Evolutionary conservation across 1,284 basidiomycete species (phyloP).

Genomic region (Sporisorium scitamineum): DNA sequence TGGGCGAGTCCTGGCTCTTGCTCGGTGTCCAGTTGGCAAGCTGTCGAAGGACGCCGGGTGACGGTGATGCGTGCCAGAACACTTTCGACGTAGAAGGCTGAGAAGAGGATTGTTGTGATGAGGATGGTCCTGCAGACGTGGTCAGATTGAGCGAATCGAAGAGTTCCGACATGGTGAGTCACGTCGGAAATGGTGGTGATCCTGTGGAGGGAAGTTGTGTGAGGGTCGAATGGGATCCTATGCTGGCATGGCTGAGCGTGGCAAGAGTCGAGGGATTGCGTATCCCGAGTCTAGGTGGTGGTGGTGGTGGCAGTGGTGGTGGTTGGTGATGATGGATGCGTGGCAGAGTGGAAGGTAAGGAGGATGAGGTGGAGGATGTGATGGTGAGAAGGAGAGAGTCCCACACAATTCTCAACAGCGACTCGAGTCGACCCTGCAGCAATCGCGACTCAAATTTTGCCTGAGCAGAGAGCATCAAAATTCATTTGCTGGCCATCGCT

Average conservation of each 20-base stretch:
- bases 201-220: not conserved
- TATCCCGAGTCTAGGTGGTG: not conserved
- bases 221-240: slow-evolving; percentile 6
- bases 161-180: slow-evolving; percentile 46
- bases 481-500: not conserved
- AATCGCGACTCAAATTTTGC: slow-evolving; percentile 8
- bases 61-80: slow-evolving; percentile 52
- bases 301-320: not conserved
- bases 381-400: slow-evolving; percentile 5
- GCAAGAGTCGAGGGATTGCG: not conserved
- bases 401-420: not conserved
- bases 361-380: not conserved
- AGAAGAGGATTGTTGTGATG: slow-evolving; percentile 46
- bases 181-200: not conserved
- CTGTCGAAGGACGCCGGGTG: slow-evolving; percentile 36
- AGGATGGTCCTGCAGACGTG: slow-evolving; percentile 31
- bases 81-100: slow-evolving; percentile 50
- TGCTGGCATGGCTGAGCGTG: slow-evolving; percentile 20
- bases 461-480: slow-evolving; percentile 10
- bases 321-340: too few species aligned
- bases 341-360: not conserved
- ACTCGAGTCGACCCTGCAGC: slow-evolving; percentile 14
- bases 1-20: slow-evolving; percentile 46
- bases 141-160: slow-evolving; percentile 53
- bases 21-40: slow-evolving; percentile 33